phyloP scores from a whole-genome alignment of 805 yeast genomes.

The Ogataea salicorniae region DNA sequence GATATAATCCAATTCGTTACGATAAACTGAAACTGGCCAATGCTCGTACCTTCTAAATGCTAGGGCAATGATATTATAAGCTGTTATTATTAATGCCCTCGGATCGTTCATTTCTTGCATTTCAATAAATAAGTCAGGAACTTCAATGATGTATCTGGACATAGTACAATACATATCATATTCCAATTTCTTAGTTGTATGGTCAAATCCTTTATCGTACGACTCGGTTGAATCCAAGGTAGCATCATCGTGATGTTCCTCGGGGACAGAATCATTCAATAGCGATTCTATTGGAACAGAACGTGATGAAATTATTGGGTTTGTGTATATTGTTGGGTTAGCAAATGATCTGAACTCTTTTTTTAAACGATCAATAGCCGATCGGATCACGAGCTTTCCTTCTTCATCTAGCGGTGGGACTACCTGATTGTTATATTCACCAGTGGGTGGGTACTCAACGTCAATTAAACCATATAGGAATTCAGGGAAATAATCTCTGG shows the following conservation, averaged over 20 bases:
- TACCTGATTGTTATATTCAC: slow-evolving; percentile 2
- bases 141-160: slow-evolving; percentile 16
- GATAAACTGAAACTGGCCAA: slow-evolving; percentile 17
- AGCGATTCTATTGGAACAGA: slow-evolving; percentile 16
- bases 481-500: slow-evolving; percentile 19
- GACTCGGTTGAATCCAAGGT: background rate
- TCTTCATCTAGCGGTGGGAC: slow-evolving; percentile 8
- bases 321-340: slow-evolving; percentile 4
- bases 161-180: slow-evolving; percentile 21
- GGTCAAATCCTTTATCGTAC: background rate
- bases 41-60: slow-evolving; percentile 11
- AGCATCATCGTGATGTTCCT: background rate
- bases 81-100: slow-evolving; percentile 16
- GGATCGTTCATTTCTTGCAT: slow-evolving; percentile 18
- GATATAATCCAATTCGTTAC: slow-evolving; percentile 11
- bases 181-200: slow-evolving; percentile 7
- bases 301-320: slow-evolving; percentile 5
- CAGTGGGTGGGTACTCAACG: slow-evolving; percentile 7
- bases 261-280: slow-evolving; percentile 1
- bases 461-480: slow-evolving; percentile 19
- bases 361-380: slow-evolving; percentile 16
- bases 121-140: slow-evolving; percentile 16
- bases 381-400: slow-evolving; percentile 3
- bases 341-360: slow-evolving; percentile 20
- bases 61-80: slow-evolving; percentile 16